Evolutionary conservation across 805 yeast genomes (phyloP).

Genomic region (Ascoidea asiatica): DNA sequence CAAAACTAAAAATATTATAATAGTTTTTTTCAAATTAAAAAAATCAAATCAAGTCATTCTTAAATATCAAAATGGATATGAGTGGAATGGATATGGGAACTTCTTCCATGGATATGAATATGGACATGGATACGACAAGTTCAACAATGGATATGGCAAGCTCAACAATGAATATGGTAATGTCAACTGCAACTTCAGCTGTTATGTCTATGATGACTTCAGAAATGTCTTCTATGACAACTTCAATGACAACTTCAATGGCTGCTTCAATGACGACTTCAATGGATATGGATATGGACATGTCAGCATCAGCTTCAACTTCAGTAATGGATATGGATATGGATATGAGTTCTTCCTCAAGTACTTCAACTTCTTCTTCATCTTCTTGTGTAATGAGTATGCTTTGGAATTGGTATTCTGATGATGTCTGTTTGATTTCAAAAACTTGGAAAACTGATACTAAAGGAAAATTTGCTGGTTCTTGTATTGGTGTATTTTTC

Average conservation of each 20-base stretch:
- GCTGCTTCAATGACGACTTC: neutral
- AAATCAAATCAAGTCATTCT: neutral
- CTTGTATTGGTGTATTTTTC: conserved; percentile 53
- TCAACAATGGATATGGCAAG: neutral
- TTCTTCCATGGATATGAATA: conserved; percentile 1
- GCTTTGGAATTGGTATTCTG: conserved; percentile 67
- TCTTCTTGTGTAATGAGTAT: conserved; percentile 20
- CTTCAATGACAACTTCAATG: neutral
- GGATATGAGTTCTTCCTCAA: neutral
- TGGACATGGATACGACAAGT: neutral
- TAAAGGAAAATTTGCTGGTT: conserved; percentile 52
- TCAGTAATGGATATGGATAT: neutral
- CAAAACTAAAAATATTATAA: too few species aligned
- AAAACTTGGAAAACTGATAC: conserved; percentile 48
- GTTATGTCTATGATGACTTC: neutral
- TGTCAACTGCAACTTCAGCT: neutral
- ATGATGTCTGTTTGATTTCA: conserved; percentile 52
- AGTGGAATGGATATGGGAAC: neutral
- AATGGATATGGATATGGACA: neutral
- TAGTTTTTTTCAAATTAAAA: neutral
- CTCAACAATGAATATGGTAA: neutral
- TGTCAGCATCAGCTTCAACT: neutral
- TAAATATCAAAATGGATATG: neutral
- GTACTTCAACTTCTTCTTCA: neutral
- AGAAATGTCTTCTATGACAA: neutral